Conservation (phyloP, 768 basidiomycete genomes). For the Amanita brunnescens region DNA sequence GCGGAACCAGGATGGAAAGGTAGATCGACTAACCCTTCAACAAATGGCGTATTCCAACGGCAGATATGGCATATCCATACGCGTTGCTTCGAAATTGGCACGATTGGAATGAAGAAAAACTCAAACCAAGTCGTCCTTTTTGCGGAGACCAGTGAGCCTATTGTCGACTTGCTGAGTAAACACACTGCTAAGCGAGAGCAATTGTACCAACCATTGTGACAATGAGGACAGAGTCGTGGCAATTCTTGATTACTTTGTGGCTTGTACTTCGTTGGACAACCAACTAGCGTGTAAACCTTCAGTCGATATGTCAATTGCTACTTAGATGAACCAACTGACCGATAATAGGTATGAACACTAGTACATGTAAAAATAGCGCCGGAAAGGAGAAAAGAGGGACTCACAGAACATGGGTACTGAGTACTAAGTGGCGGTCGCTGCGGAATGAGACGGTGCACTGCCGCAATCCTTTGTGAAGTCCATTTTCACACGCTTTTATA, state of each 20-base stretch:
- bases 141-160: slow-evolving; percentile 52
- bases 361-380: not conserved
- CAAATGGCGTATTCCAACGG: slow-evolving; percentile 48
- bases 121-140: slow-evolving; percentile 70
- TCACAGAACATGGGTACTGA: slow-evolving; percentile 7
- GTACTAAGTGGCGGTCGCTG: slow-evolving; percentile 2
- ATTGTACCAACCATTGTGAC: slow-evolving; percentile 54
- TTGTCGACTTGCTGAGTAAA: not conserved
- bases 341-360: slow-evolving; percentile 47
- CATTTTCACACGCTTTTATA: not conserved
- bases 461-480: not conserved
- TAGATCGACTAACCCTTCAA: slow-evolving; percentile 34
- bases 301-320: not conserved
- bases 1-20: not conserved
- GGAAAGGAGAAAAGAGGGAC: not conserved
- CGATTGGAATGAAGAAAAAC: slow-evolving; percentile 63
- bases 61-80: slow-evolving; percentile 71
- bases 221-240: slow-evolving; percentile 57
- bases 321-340: slow-evolving; percentile 15
- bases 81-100: slow-evolving; percentile 53
- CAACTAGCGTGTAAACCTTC: slow-evolving; percentile 35
- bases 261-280: slow-evolving; percentile 53
- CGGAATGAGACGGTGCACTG: no score
- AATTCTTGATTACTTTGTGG: slow-evolving; percentile 41
- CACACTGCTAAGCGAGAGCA: not conserved